Evolutionary conservation across 1,284 basidiomycete species (phyloP), one percentile per base, ranked within the genome.

Genomic region (Boletus semigastroideus): DNA sequence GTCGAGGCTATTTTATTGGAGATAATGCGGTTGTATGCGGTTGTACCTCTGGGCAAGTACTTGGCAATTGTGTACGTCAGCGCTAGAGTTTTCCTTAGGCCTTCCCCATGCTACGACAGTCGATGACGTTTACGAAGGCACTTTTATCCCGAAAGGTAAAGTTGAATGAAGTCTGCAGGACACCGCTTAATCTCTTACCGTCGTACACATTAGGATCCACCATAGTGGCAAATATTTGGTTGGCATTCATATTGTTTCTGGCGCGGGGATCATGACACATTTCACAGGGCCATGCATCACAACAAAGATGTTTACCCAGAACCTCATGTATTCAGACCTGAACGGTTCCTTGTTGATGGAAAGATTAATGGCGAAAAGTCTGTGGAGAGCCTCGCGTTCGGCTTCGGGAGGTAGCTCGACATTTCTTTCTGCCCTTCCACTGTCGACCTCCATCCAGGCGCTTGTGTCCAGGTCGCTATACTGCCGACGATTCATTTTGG

Each of bases 221-320:
- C 3, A 54, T 81, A n/a, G 60, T 79, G 14, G 61, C 70, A 1
- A 81, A 80, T 49, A 61, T 78, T 20, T 81, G 78, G 78, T 78
- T 5, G 5, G 53, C 48, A 25, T 8, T 25, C 20, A 9, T 19
- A 14, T 1, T 36, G 7, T n/a, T 25, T 25, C 30, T 1, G 27
- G 17, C 19, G 43, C 14, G 5, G 10, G 17, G 17, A 36, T 16
- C 20, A 16, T 49, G 43, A 56, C 39, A 11, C 22, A 49, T 36
- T 38, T 50, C 13, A 7, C 49, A 77, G 77, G 78, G 72, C 70
- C 11, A 73, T 81, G 42, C 55, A 72, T 51, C 72, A 73, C 39
- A 71, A 80, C 56, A 53, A 68, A 13, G 51, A 56, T 2, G 39
- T 68, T 3, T 80, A 75, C 59, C 69, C 72, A 1, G 64, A 77